Evolutionary conservation across 2,329 filamentous ascomycete species (phyloP), one percentile per base, ranked within the genome.

Genomic region (Aspergillus unguis): DNA sequence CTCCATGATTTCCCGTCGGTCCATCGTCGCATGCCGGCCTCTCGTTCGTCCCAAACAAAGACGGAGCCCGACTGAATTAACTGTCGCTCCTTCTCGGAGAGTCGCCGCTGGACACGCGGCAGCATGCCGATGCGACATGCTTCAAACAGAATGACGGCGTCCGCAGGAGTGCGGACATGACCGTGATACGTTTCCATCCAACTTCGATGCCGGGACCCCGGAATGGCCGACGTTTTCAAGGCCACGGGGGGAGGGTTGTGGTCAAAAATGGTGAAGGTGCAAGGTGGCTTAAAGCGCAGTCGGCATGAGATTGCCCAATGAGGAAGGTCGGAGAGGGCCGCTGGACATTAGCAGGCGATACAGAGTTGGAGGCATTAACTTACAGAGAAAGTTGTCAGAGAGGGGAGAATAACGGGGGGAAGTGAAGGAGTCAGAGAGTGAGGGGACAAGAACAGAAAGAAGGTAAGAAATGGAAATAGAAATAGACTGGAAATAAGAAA

Each of bases 1-100:
- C 92, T 97, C 94, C 94, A 99, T 33, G 92, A 97, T 72, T 99
- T 99, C 52, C 94, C 94, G 65, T 99, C 94, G 0, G 94, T 99
- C 94, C 94, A 99, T 72, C 94, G 81, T 66, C 94, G 83, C 94
- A 99, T 99, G 61, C 94, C 94, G 8, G 94, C 94, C 77, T 99
- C 94, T 63, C 92, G 81, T 78, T 99, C 94, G 71, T 99, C 94
- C 94, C 94, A 99, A n/a, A 99, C 94, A 66, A 97, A 99, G 3
- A 99, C 92, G 0, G 94, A 99, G 40, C 94, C 94, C 1, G 92
- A 96, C 66, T 90, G 87, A 71, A 99, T 99, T 3, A 90, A 90
- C 69, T 96, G 92, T 56, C 94, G 84, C 75, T 99, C 94, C 75
- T 97, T 97, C 73, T 99, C 94, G 2, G 94, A 97, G 54, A 96